A percentile compares a stretch with the other conserved stretches of the same genome.
These are phyloP conservation scores for Sporothrix phasma DNA, from an alignment of 2,329 filamentous ascomycete genomes.

Conservation along the genomic window DNA sequence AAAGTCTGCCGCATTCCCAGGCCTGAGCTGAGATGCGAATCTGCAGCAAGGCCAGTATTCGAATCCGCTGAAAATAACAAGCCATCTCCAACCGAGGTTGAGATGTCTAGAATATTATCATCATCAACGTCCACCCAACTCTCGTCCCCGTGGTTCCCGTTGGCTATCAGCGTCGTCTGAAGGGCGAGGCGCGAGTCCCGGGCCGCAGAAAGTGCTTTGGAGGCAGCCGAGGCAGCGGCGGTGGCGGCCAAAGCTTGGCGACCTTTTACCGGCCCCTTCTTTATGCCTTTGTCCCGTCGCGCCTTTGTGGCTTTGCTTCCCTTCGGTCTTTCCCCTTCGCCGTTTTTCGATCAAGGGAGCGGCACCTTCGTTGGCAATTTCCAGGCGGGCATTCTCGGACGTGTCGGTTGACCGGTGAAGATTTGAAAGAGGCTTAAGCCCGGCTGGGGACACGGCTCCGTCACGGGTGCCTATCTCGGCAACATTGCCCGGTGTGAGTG, in stretches of 20 bases:
- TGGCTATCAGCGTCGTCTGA: background rate
- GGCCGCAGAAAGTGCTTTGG: background rate
- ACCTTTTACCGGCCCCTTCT: conserved; percentile 31
- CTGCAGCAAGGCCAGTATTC: background rate
- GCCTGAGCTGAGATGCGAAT: background rate
- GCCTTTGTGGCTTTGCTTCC: conserved; percentile 43
- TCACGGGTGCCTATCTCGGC: background rate
- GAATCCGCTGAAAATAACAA: conserved; percentile 11
- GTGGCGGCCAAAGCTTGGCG: conserved; percentile 10
- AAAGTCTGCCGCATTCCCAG: background rate
- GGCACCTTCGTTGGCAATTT: background rate
- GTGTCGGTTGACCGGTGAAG: background rate
- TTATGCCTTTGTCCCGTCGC: conserved; percentile 41
- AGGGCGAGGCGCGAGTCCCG: background rate
- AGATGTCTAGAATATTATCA: conserved; percentile 26
- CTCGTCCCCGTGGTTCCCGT: conserved; percentile 26
- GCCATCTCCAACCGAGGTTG: conserved; percentile 18
- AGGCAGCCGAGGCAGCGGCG: background rate
- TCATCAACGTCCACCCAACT: conserved; percentile 40
- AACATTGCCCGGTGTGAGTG: background rate
- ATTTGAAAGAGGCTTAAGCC: background rate
- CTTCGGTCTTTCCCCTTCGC: conserved; percentile 44
- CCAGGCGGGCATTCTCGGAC: background rate
- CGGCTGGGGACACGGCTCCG: background rate
- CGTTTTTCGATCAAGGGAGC: conserved; percentile 28